Conservation (phyloP, 257 asterid species). For the Coffea canephora region DNA sequence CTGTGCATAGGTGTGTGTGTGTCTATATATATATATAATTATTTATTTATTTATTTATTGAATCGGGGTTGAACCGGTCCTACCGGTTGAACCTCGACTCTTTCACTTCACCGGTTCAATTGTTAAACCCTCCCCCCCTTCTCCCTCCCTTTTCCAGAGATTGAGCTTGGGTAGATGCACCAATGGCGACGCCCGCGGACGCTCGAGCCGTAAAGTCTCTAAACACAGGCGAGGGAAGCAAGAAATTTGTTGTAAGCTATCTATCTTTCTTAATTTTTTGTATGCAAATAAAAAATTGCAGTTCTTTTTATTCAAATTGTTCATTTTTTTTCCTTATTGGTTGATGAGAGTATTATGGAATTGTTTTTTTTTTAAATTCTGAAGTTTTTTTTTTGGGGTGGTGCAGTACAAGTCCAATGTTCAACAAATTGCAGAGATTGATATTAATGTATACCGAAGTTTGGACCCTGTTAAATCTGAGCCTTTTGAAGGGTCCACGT, state of each 20-base stretch:
- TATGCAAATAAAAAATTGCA: neutral
- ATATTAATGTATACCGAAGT: constrained; percentile 69
- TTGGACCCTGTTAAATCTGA: constrained; percentile 59
- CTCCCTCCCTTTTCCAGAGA: too few species aligned
- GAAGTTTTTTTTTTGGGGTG: neutral
- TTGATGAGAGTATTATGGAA: neutral
- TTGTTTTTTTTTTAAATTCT: constrained; percentile 10
- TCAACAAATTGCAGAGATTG: constrained; percentile 62
- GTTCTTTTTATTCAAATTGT: too few species aligned
- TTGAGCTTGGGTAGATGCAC: neutral
- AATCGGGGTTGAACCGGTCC: too few species aligned
- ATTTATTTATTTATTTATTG: too few species aligned
- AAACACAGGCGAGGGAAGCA: constrained; percentile 56
- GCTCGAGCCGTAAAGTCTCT: constrained; percentile 77
- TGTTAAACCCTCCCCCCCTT: too few species aligned
- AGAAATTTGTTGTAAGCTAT: constrained; percentile 72
- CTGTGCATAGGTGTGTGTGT: too few species aligned
- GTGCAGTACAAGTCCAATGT: constrained; percentile 70
- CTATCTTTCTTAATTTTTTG: neutral
- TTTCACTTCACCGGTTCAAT: too few species aligned
- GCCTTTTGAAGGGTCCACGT: constrained; percentile 71
- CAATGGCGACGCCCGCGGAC: constrained; percentile 68
- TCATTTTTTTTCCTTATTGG: neutral
- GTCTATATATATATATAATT: too few species aligned
- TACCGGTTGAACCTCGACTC: too few species aligned